A percentile compares a stretch with the other conserved stretches of the same genome.
phyloP scores from a whole-genome alignment of 805 yeast genomes.

The Priceomyces fermenticarens region DNA sequence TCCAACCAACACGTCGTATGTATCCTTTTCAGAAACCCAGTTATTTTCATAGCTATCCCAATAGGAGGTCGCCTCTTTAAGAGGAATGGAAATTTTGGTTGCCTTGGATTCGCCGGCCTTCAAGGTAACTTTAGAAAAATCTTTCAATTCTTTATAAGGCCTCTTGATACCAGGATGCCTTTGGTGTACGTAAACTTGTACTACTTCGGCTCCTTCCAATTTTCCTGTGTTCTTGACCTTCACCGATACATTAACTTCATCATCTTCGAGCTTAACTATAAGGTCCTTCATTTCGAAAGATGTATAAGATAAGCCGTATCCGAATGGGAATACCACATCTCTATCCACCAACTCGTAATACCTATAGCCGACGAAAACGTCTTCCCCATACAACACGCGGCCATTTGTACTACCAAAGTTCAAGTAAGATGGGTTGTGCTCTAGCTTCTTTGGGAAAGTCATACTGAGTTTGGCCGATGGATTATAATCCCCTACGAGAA shows the following conservation, averaged over 20 bases:
- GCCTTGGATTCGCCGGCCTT: conserved; percentile 12
- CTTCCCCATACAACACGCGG: conserved; percentile 32
- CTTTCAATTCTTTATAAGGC: conserved; percentile 29
- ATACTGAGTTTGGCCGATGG: conserved; percentile 28
- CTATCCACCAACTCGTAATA: conserved; percentile 26
- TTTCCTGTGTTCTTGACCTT: conserved; percentile 21
- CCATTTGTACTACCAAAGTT: conserved; percentile 28
- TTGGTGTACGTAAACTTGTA: conserved; percentile 24
- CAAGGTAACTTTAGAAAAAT: conserved; percentile 25
- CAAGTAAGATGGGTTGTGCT: conserved; percentile 28
- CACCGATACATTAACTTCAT: conserved; percentile 15
- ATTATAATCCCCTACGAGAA: conserved; percentile 29
- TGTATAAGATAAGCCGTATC: conserved; percentile 30
- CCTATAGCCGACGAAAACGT: conserved; percentile 29
- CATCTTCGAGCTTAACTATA: conserved; percentile 9
- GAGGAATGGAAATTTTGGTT: conserved; percentile 15
- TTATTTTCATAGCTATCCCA: conserved; percentile 25
- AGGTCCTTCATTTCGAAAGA: conserved; percentile 15
- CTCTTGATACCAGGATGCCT: conserved; percentile 15
- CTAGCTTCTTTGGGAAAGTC: conserved; percentile 20
- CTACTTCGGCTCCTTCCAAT: conserved; percentile 24
- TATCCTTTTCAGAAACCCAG: conserved; percentile 24
- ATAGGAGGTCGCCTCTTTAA: conserved; percentile 27
- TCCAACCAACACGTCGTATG: conserved; percentile 24
- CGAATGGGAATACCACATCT: conserved; percentile 30